Conservation (phyloP, 2,329 filamentous ascomycete species). For the Fusarium brevicatenulatum region DNA sequence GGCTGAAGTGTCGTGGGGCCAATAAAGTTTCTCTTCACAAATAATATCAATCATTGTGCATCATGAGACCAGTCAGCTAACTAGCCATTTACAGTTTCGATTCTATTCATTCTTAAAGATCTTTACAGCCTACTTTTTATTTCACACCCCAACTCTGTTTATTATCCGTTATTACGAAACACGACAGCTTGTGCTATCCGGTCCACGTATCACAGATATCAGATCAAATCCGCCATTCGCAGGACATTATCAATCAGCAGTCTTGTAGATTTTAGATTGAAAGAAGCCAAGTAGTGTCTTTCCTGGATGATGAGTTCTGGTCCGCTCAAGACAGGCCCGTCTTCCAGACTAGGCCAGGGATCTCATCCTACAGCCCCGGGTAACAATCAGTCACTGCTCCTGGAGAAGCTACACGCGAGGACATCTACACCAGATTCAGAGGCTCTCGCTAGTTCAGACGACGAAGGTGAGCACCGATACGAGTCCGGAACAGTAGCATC, state of each 20-base stretch:
- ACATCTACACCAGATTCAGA: constrained; percentile 95
- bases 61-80: constrained; percentile 37
- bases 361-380: constrained; percentile 58
- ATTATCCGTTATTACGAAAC: constrained; percentile 6
- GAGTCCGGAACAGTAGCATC: constrained; percentile 58
- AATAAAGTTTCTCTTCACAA: constrained; percentile 29
- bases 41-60: constrained; percentile 19
- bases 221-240: neutral
- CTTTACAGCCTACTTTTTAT: constrained; percentile 23
- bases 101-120: constrained; percentile 34
- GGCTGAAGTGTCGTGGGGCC: constrained; percentile 19
- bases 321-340: constrained; percentile 60
- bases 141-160: constrained; percentile 6
- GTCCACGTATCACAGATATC: neutral
- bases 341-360: constrained; percentile 62
- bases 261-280: constrained; percentile 1
- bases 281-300: constrained; percentile 16
- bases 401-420: constrained; percentile 81
- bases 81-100: constrained; percentile 35
- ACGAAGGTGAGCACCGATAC: constrained; percentile 79
- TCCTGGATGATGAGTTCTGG: constrained; percentile 61
- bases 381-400: constrained; percentile 70
- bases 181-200: constrained; percentile 10
- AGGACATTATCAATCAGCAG: neutral
- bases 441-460: constrained; percentile 91